Percentiles rank a stretch among this genome's conserved stretches.
phyloP scores from a whole-genome alignment of 2,329 filamentous ascomycete genomes.

The Ophiostoma novo-ulmi region DNA sequence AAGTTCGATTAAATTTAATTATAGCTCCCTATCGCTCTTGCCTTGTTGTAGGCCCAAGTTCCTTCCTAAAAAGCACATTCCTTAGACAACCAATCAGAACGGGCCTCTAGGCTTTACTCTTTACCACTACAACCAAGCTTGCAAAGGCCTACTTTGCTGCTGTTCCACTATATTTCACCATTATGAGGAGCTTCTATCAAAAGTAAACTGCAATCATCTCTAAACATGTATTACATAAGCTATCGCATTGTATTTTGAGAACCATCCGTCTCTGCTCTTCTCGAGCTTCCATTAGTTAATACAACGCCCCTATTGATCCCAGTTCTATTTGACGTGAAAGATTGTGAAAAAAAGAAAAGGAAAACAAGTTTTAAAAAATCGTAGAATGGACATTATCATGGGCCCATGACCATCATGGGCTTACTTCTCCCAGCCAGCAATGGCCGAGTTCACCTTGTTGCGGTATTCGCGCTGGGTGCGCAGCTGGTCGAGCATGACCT shows the following conservation, averaged over 20 bases:
- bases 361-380: neutral
- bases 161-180: neutral
- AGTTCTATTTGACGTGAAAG: neutral
- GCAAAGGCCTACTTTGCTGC: neutral
- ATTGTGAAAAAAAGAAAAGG: neutral
- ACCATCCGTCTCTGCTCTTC: neutral
- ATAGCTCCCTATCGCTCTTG: neutral
- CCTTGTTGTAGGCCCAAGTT: neutral
- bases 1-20: conserved; percentile 21
- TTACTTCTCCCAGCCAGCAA: conserved; percentile 36
- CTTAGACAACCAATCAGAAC: neutral
- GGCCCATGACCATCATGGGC: neutral
- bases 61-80: neutral
- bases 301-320: neutral
- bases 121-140: neutral
- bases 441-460: conserved; percentile 64
- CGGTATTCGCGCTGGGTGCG: conserved; percentile 79
- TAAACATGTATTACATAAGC: neutral
- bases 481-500: conserved; percentile 92
- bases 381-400: neutral
- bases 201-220: neutral
- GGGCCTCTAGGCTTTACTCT: neutral
- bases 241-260: neutral
- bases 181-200: neutral
- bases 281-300: neutral